These are phyloP conservation scores for Byssochlamys sp. DNA, from an alignment of 2,329 filamentous ascomycete species.

Conservation along the genomic window DNA sequence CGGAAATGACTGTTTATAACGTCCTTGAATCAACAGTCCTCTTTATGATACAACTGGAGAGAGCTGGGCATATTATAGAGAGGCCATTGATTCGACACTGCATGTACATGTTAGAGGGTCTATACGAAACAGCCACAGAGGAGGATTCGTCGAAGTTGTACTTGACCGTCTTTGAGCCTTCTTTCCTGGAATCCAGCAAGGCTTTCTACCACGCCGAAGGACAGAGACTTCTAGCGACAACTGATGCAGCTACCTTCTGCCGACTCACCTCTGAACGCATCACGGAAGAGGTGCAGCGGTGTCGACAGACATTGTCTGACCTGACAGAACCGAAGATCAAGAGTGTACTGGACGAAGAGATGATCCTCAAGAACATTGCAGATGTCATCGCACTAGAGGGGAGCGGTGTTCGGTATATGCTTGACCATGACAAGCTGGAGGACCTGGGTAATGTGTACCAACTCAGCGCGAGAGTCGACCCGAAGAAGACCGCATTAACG, in stretches of 20 bases:
- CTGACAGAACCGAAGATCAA: conserved; percentile 65
- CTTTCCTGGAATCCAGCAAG: conserved; percentile 61
- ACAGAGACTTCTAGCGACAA: conserved; percentile 61
- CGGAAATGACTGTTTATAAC: conserved; percentile 50
- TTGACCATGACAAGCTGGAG: conserved; percentile 73
- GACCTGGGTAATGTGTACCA: conserved; percentile 74
- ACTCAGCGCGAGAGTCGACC: conserved; percentile 67
- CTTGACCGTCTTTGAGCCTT: conserved; percentile 67
- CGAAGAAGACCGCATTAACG: conserved; percentile 60
- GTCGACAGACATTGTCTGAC: conserved; percentile 67
- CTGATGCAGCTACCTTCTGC: conserved; percentile 74
- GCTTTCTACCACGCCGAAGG: conserved; percentile 70
- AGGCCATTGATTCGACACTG: conserved; percentile 71
- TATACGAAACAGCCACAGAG: conserved; percentile 75
- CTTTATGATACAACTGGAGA: conserved; percentile 85
- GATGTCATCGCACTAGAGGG: conserved; percentile 77
- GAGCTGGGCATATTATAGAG: conserved; percentile 81
- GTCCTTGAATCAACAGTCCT: conserved; percentile 74
- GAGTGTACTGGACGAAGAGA: conserved; percentile 65
- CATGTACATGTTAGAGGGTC: conserved; percentile 76
- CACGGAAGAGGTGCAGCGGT: conserved; percentile 70
- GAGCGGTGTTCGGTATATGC: conserved; percentile 78
- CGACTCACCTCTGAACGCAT: conserved; percentile 65
- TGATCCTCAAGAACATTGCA: conserved; percentile 67
- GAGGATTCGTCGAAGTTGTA: conserved; percentile 74